Evolutionary conservation across 2,329 filamentous ascomycete genomes (phyloP).

Genomic region (Trichoderma guizhouense): DNA sequence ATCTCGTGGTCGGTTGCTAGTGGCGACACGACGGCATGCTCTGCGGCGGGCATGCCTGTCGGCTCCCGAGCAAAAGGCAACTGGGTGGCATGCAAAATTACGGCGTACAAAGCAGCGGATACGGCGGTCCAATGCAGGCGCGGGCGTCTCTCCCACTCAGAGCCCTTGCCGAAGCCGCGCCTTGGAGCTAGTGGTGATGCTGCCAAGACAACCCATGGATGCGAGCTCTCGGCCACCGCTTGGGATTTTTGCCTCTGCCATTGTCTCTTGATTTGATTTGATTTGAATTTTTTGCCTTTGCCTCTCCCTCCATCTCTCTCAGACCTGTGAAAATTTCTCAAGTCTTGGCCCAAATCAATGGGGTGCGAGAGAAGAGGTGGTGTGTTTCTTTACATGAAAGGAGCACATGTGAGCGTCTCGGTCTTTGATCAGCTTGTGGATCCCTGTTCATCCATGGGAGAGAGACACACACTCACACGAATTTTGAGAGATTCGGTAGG

Average conservation of each 20-base stretch:
- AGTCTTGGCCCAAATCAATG: neutral
- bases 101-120: neutral
- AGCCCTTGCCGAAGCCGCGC: neutral
- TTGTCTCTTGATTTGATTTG: neutral
- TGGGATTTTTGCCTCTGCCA: neutral
- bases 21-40: slow-evolving; percentile 4
- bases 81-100: neutral
- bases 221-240: neutral
- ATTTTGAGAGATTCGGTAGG: neutral
- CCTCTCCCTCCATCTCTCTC: neutral
- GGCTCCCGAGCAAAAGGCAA: neutral
- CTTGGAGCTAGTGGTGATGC: neutral
- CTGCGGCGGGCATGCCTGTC: neutral
- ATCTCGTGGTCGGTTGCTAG: neutral
- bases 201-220: neutral
- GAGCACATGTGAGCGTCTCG: neutral
- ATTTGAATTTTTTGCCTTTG: neutral
- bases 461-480: neutral
- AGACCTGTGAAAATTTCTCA: neutral
- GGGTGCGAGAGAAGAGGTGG: neutral
- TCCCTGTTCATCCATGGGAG: neutral
- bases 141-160: neutral
- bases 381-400: neutral
- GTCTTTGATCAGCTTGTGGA: neutral
- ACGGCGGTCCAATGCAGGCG: neutral